phyloP scores from a whole-genome alignment of 768 basidiomycete genomes.

The Kwoniella shandongensis region DNA sequence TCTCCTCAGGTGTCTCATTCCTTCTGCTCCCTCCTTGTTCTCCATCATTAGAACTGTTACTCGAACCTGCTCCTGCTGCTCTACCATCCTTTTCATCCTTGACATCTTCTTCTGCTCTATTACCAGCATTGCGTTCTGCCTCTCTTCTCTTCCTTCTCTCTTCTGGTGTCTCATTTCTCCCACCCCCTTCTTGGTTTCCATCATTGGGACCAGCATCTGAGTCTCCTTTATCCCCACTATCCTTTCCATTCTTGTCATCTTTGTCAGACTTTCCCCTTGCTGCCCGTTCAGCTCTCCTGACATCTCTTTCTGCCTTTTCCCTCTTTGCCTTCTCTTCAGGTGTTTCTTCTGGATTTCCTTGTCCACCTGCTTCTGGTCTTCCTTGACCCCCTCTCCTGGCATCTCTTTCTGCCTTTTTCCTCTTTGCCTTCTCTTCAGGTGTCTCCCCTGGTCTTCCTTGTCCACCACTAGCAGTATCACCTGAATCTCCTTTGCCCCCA shows the following conservation, averaged over 20 bases:
- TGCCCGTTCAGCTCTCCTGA: constrained; percentile 5
- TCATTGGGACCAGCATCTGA: no score
- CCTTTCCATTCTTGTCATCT: constrained; percentile 60
- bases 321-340: neutral
- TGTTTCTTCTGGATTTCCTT: neutral
- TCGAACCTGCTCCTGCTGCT: neutral
- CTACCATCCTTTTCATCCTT: neutral
- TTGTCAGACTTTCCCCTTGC: constrained; percentile 6
- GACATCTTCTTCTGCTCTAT: no score
- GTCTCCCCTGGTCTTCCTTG: neutral
- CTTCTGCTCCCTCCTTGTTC: constrained; percentile 8
- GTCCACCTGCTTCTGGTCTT: neutral
- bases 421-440: neutral
- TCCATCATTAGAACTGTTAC: neutral
- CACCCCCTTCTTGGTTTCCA: neutral
- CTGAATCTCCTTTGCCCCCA: no score
- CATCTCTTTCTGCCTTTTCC: constrained; percentile 2
- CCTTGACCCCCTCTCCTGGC: neutral
- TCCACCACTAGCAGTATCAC: no score
- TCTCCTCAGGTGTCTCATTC: no score
- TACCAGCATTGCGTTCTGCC: neutral
- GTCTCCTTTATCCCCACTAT: neutral
- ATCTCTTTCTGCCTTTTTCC: neutral
- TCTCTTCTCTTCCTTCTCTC: neutral
- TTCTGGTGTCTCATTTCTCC: neutral